Evolutionary conservation across 2,329 filamentous ascomycete species (phyloP).

Genomic region (Penicillium concentricum): DNA sequence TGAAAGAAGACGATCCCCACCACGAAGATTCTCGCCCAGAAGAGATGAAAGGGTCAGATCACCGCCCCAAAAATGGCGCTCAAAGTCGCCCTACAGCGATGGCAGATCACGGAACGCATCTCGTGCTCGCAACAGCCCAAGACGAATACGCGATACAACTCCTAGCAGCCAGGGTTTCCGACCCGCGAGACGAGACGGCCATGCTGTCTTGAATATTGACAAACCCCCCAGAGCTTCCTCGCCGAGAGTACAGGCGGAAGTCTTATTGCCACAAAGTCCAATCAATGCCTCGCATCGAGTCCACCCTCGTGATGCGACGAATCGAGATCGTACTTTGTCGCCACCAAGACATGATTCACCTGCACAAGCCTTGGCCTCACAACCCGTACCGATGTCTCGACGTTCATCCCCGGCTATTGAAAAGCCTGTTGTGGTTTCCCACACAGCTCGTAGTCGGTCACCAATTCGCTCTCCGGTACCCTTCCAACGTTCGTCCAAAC

Average conservation of each 20-base stretch:
- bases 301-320: slow-evolving; percentile 48
- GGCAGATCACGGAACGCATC: slow-evolving; percentile 32
- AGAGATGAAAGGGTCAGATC: slow-evolving; percentile 42
- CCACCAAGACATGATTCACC: slow-evolving; percentile 41
- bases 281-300: slow-evolving; percentile 52
- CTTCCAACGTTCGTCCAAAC: slow-evolving; percentile 23
- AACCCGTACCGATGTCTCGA: slow-evolving; percentile 58
- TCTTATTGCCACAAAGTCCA: slow-evolving; percentile 54
- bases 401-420: slow-evolving; percentile 62
- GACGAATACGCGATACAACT: slow-evolving; percentile 38
- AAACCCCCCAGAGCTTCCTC: slow-evolving; percentile 31
- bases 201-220: slow-evolving; percentile 27
- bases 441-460: slow-evolving; percentile 32
- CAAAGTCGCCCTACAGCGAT: slow-evolving; percentile 40
- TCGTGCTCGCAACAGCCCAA: slow-evolving; percentile 33
- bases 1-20: slow-evolving; percentile 38
- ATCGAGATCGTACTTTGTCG: slow-evolving; percentile 51
- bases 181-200: slow-evolving; percentile 35
- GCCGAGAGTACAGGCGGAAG: slow-evolving; percentile 26
- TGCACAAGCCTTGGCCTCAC: slow-evolving; percentile 52
- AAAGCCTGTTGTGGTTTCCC: slow-evolving; percentile 45
- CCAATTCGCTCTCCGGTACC: slow-evolving; percentile 23
- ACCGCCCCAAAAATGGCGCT: slow-evolving; percentile 38
- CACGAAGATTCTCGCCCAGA: slow-evolving; percentile 42
- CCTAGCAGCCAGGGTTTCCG: slow-evolving; percentile 35